Base-by-base conservation (phyloP, 2,329 filamentous ascomycete genomes). In the Aspergillus neotritici region DNA sequence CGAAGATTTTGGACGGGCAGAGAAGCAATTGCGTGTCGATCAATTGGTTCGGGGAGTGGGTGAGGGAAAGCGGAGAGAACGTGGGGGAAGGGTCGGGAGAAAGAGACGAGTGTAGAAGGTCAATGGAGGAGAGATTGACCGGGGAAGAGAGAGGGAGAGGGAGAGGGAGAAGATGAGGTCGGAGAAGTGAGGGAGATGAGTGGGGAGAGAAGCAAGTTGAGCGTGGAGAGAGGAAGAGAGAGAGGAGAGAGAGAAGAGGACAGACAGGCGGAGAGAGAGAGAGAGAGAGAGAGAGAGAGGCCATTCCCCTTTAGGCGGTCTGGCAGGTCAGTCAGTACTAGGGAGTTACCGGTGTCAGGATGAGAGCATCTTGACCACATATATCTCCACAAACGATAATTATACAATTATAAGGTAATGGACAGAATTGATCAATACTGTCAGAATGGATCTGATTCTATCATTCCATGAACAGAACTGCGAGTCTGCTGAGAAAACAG, bases 201-300 rank as follows among this genome's bases (percentile, higher is more conserved):
- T 28, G 13, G 62, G 67, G 38, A 32, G 41, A 46, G 48, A 35
- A 40, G 41, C 32, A 35, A 40, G 37, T 41, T 16, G 34, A 41
- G 40, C 25, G 37, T 31, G 31, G 37, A 37, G 41, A 34, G 38
- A 31, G 38, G 43, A 39, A 35, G 33, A 35, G 8, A 40, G 41
- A 42, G 30, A 36, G 31, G 41, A 39, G n/a, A 17, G 30, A 32
- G 39, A 34, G 48, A 50, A 47, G 42, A 50, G 52, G 51, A 52
- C 51, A 52, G 48, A 50, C 43, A 47, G 44, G 34, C 48, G 34
- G 39, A 14, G 30, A 38, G 29, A 15, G 13, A 40, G 50, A 53
- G 43, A 47, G 42, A 47, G 47, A 29, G 34, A 17, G 36, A 44
- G 40, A 38, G 28, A n/a, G 38, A 34, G 44, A 45, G 38, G 41